Evolutionary conservation across 768 basidiomycete species (phyloP), one percentile per base, ranked within the genome.

Genomic region (Postia placenta): DNA sequence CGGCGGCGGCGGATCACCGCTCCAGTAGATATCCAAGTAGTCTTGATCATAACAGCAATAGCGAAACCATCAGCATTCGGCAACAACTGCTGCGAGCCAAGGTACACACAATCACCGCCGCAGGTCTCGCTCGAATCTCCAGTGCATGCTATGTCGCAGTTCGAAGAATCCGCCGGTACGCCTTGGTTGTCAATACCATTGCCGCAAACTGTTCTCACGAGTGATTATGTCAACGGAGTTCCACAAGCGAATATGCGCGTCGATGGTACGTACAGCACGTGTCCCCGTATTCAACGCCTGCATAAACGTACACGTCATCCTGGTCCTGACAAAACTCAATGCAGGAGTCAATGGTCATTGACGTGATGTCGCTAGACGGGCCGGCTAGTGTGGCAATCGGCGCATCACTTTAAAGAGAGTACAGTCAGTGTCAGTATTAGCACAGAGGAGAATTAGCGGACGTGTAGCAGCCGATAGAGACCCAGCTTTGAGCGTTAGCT

Each of bases 201-300:
- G 44, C 78, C 85, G 57, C 86, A 89, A 60, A 83, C 85, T 87
- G 38, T n/a, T n/a, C n/a, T n/a, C n/a, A n/a, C n/a, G n/a, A n/a
- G n/a, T n/a, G n/a, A n/a, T n/a, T n/a, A n/a, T n/a, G n/a, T n/a
- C n/a, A n/a, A n/a, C n/a, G n/a, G n/a, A n/a, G n/a, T n/a, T n/a
- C n/a, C n/a, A n/a, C n/a, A n/a, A n/a, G n/a, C n/a, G n/a, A n/a
- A n/a, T n/a, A n/a, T n/a, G n/a, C n/a, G n/a, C n/a, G n/a, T n/a
- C n/a, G 35, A 17, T n/a, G 42, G 22, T 27, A 59, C 75, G 50
- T 62, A 83, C 82, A 83, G 66, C 81, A 85, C 63, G 83, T 76
- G 50, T 75, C 68, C 19, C 71, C 75, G 53, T 73, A 88, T 64
- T 89, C 87, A 15, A 80, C 73, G 14, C 88, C 88, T 15, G 87